Base-by-base conservation (phyloP, 1,284 basidiomycete species). In the Rhizoctonia solani region DNA sequence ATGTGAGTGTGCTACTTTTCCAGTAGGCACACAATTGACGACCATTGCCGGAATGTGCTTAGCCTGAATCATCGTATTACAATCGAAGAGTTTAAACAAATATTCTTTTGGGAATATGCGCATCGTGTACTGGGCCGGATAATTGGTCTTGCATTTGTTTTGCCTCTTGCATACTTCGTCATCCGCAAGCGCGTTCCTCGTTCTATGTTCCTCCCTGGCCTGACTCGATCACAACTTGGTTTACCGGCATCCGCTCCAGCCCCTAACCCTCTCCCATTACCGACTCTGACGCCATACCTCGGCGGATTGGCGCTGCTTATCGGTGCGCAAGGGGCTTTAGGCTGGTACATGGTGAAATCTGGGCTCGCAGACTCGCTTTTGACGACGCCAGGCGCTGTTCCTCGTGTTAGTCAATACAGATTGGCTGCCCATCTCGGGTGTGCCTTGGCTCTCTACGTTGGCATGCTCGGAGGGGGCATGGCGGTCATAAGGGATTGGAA, bases 261-360 rank as follows among this genome's bases (percentile, higher is more conserved):
- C 1, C 63, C 63, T 6, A 66, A 66, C 42, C 63, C 63, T n/a
- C 63, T 66, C 14, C 63, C 63, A 4, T 25, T 54, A 4, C 79
- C 81, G 3, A 77, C 83, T 0, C 81, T 93, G 63, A 84, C 87
- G 1, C 77, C 78, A 29, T 87, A 86, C 71, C 83, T 97, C 29
- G 77, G 84, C 13, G 87, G 85, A 1, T 83, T 98, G 70, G 89
- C 88, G 0, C 76, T 86, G 0, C 86, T 97, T 52, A 89, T 98
- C 61, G 95, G 93, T 25, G 87, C 87, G 34, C 93, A 99, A 77
- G 97, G 97, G 42, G 85, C 86, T 16, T 82, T 99, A 21, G 97
- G 97, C 29, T 99, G 97, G 97, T 97, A 97, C 82, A 99, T 99
- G 97, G 97, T 99, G 69, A 92, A 97, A 76, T 96, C 93, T 9